Evolutionary conservation across 2,329 filamentous ascomycete genomes (phyloP).

Genomic region (Paraphaeosphaeria minitans): DNA sequence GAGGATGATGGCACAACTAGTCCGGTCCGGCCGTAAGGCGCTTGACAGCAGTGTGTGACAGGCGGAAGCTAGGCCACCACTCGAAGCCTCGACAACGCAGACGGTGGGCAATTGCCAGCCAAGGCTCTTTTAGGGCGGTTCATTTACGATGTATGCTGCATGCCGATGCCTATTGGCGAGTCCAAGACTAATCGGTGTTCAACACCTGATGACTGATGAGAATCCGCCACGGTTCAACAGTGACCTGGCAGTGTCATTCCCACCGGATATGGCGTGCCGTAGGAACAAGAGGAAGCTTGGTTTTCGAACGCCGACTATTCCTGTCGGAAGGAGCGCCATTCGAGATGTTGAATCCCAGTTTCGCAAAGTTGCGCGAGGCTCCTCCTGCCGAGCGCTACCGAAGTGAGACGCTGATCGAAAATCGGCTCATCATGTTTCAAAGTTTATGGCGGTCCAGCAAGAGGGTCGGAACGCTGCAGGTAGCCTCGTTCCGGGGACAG

Average conservation of each 20-base stretch:
- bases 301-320: neutral
- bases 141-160: neutral
- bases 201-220: neutral
- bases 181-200: neutral
- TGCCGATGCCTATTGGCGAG: neutral
- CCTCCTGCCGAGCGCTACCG: slow-evolving; percentile 4
- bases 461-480: neutral
- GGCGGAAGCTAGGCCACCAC: too few species aligned
- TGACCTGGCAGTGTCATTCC: neutral
- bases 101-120: neutral
- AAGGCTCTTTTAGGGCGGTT: neutral
- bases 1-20: too few species aligned
- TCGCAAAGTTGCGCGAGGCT: neutral
- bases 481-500: neutral
- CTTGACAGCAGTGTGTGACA: too few species aligned
- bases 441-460: neutral
- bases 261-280: neutral
- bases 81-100: neutral
- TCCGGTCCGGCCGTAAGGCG: too few species aligned
- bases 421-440: neutral
- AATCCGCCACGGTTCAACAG: neutral
- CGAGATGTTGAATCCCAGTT: neutral
- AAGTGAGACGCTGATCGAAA: slow-evolving; percentile 1
- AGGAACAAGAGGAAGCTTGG: neutral
- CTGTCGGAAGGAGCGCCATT: slow-evolving; percentile 3